phyloP scores from a whole-genome alignment of 495 filamentous ascomycete species.

The Hypoxylon cercidicola region DNA sequence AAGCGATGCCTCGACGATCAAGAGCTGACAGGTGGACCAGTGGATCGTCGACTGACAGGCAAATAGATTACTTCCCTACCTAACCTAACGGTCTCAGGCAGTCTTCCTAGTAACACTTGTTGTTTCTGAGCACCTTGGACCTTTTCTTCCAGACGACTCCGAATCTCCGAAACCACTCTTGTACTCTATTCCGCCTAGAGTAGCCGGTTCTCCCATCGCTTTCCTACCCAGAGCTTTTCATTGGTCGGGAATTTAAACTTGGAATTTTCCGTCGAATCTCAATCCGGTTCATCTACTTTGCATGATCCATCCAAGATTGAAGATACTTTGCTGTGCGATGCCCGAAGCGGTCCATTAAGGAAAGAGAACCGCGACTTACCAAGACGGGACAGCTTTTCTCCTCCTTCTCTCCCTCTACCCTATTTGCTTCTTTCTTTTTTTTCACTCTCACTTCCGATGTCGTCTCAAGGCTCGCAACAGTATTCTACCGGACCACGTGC shows the following conservation, averaged over 20 bases:
- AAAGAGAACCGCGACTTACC: constrained; percentile 36
- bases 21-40: constrained; percentile 26
- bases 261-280: constrained; percentile 44
- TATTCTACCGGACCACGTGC: constrained; percentile 37
- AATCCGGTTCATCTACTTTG: constrained; percentile 42
- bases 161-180: constrained; percentile 32
- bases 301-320: constrained; percentile 43
- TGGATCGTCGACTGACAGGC: constrained; percentile 17
- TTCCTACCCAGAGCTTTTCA: constrained; percentile 28
- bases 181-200: constrained; percentile 19
- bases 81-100: constrained; percentile 9
- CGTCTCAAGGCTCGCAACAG: constrained; percentile 27
- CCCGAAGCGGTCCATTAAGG: constrained; percentile 37
- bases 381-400: constrained; percentile 32
- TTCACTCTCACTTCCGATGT: constrained; percentile 11
- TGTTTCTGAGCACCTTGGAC: not conserved
- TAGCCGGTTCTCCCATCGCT: constrained; percentile 21
- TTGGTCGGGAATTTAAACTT: constrained; percentile 42
- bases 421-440: not conserved
- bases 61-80: constrained; percentile 38
- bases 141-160: constrained; percentile 27
- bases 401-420: constrained; percentile 3
- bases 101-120: constrained; percentile 1
- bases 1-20: constrained; percentile 24
- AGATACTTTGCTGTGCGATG: constrained; percentile 17